Conservation (phyloP, 495 filamentous ascomycete species). For the Penicillium lividum region DNA sequence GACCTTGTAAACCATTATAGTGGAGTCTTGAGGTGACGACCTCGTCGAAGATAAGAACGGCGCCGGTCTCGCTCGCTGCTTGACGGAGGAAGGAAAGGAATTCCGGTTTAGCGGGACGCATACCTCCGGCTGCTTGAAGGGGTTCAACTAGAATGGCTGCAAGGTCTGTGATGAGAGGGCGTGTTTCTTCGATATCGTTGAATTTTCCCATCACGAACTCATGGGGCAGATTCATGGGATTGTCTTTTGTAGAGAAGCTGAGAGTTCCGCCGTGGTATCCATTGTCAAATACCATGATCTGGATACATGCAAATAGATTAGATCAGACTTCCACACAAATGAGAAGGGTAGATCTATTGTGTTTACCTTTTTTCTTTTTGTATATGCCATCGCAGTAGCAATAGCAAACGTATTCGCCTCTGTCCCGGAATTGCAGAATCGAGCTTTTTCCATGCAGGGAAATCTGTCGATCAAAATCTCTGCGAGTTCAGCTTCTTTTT, state of each 20-base stretch:
- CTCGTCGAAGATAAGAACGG: constrained; percentile 53
- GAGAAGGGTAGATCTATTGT: neutral
- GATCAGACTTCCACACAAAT: neutral
- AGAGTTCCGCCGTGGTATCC: constrained; percentile 56
- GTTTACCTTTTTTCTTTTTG: constrained; percentile 38
- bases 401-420: constrained; percentile 43
- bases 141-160: constrained; percentile 61
- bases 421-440: constrained; percentile 44
- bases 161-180: neutral
- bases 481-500: constrained; percentile 13
- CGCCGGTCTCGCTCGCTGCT: constrained; percentile 35
- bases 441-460: constrained; percentile 33
- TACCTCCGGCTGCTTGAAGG: constrained; percentile 59
- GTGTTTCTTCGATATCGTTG: constrained; percentile 2
- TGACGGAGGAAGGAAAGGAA: constrained; percentile 48
- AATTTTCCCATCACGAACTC: constrained; percentile 8
- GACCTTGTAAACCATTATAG: constrained; percentile 44
- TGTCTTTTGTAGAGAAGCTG: neutral
- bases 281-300: constrained; percentile 44
- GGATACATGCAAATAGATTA: neutral
- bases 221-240: constrained; percentile 15
- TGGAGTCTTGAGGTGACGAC: constrained; percentile 62
- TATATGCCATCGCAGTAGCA: constrained; percentile 33
- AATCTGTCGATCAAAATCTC: constrained; percentile 27
- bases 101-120: constrained; percentile 40